Base-by-base conservation (phyloP, 768 basidiomycete species). In the Rhodotorula kratochvilovae region DNA sequence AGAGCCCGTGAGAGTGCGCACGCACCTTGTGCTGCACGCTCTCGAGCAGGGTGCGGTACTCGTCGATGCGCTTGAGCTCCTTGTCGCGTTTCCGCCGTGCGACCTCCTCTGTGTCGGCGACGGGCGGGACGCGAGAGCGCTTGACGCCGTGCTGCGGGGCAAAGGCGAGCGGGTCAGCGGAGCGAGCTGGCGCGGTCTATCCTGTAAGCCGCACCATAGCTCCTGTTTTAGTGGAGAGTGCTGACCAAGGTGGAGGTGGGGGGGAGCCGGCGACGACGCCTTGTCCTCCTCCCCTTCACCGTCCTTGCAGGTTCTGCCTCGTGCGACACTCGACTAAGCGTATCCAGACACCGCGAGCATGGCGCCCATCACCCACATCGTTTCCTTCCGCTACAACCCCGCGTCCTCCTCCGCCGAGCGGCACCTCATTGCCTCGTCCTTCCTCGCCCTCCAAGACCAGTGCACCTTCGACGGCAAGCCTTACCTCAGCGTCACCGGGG, bases 51-150 rank as follows among this genome's bases (percentile, higher is more conserved):
- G 84, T 81, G 21, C 87, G 84, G 80, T 91, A 95, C 63, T 90
- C 87, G 48, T 85, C 83, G 76, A 98, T 87, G 82, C 89, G 90
- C 29, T 86, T 83, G 72, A 83, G 85, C 76, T 96, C 92, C 73
- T 86, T 86, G 69, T 68, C 63, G 15, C 50, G 58, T 21, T 58
- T 56, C 53, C 61, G 60, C 25, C 51, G 62, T 45, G 76, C 80
- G 58, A 66, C 67, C 43, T 70, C 72, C 8, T 66, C 75, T 21
- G 68, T 58, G 54, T 76, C 70, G 43, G 68, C 39, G 57, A 77
- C 76, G 23, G 79, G 72, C 19, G 77, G 76, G 33, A 79, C 57
- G 5, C 79, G 67, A 16, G 78, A 72, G 23, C 81, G 77, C 68
- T 81, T 81, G 69, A 82, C 77, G 39, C 81, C 81, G 77, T 82